These are phyloP conservation scores for Phytophthora hibernalis DNA, from an alignment of 352 stramenopile genomes.

Conservation along the genomic window DNA sequence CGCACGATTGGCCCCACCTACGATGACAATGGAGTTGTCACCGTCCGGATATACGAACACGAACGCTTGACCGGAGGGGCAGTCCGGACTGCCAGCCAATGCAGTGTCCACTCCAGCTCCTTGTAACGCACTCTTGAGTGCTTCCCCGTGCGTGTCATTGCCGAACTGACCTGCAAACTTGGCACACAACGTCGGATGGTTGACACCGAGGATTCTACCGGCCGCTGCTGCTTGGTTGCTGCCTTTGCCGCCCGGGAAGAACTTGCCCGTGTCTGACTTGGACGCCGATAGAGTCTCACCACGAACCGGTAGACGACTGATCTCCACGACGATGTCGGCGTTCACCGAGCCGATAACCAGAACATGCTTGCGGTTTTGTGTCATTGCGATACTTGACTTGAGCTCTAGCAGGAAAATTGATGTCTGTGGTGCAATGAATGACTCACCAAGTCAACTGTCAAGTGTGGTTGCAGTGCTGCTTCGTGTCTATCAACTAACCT, in stretches of 20 bases:
- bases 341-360: slow-evolving; percentile 88
- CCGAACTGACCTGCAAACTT: slow-evolving; percentile 80
- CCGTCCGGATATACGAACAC: slow-evolving; percentile 86
- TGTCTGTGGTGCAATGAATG: slow-evolving; percentile 7
- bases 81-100: slow-evolving; percentile 48
- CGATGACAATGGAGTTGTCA: slow-evolving; percentile 88
- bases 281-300: slow-evolving; percentile 72
- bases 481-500: slow-evolving; percentile 4
- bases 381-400: slow-evolving; percentile 26
- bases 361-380: slow-evolving; percentile 43
- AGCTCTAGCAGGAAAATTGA: slow-evolving; percentile 7
- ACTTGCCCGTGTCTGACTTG: slow-evolving; percentile 65
- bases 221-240: slow-evolving; percentile 81
- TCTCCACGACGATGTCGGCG: slow-evolving; percentile 81
- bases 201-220: slow-evolving; percentile 45
- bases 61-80: slow-evolving; percentile 78
- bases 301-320: slow-evolving; percentile 66
- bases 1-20: slow-evolving; percentile 74
- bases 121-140: slow-evolving; percentile 51
- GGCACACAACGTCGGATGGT: slow-evolving; percentile 35
- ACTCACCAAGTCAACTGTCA: slow-evolving; percentile 1
- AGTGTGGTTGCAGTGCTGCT: slow-evolving; percentile 25
- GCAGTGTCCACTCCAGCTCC: slow-evolving; percentile 44
- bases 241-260: slow-evolving; percentile 79
- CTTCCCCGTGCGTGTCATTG: slow-evolving; percentile 63